Conservation (phyloP, 768 basidiomycete species). For the Auricularia sp. region DNA sequence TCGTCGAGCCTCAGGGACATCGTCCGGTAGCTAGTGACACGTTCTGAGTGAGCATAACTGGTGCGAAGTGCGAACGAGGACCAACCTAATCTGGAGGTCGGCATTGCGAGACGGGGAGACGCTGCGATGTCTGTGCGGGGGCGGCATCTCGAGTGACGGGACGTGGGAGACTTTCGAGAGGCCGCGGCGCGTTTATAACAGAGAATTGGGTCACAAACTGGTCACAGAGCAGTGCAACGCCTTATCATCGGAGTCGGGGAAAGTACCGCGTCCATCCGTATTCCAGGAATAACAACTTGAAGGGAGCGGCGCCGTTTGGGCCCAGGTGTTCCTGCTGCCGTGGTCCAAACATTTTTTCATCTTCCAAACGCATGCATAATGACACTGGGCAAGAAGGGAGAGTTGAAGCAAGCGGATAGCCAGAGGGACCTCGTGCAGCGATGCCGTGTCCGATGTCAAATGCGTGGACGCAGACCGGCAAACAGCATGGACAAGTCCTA, state of each 20-base stretch:
- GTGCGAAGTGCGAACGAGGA: background rate
- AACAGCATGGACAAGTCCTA: too few species aligned
- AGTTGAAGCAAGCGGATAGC: too few species aligned
- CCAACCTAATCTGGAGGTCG: background rate
- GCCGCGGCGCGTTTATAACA: background rate
- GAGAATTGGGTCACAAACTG: background rate
- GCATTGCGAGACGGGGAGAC: background rate
- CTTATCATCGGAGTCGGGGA: background rate
- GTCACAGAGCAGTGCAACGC: background rate
- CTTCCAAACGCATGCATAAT: too few species aligned
- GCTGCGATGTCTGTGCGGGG: background rate
- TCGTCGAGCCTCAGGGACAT: slow-evolving; percentile 1
- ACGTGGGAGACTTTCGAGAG: background rate
- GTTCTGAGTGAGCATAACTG: background rate
- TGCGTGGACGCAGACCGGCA: too few species aligned
- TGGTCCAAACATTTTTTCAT: too few species aligned
- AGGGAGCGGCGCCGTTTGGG: too few species aligned
- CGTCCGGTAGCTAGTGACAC: background rate
- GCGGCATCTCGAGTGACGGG: background rate
- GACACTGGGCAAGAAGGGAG: too few species aligned
- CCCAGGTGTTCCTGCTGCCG: too few species aligned
- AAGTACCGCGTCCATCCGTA: too few species aligned
- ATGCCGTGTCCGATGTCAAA: too few species aligned
- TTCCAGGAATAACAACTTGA: too few species aligned
- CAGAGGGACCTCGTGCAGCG: too few species aligned